A percentile compares a stretch with the other conserved stretches of the same genome.
Conservation (phyloP, 2,329 filamentous ascomycete genomes). For the Venturia oleaginea region DNA sequence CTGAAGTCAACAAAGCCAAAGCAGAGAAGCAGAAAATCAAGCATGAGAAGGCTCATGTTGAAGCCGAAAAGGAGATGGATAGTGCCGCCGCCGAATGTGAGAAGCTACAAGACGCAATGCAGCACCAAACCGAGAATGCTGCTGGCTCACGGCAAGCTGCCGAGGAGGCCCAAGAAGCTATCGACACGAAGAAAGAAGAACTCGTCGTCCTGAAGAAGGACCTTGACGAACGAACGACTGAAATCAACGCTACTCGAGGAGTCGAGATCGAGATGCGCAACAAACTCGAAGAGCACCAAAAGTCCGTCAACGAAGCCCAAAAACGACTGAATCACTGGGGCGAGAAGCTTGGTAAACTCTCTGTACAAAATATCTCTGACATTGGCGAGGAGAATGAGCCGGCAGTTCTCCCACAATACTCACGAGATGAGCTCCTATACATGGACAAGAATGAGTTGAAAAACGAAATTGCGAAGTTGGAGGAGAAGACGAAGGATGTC, state of each 20-base stretch:
- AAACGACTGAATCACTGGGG: slow-evolving; percentile 78
- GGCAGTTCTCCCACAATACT: slow-evolving; percentile 61
- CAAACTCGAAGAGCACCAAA: slow-evolving; percentile 93
- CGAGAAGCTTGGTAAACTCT: slow-evolving; percentile 78
- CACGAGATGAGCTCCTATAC: slow-evolving; percentile 56
- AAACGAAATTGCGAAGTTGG: slow-evolving; percentile 54
- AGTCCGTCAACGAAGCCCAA: slow-evolving; percentile 76
- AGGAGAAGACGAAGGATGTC: slow-evolving; percentile 73
- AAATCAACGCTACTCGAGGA: slow-evolving; percentile 81
- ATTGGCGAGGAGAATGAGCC: slow-evolving; percentile 43
- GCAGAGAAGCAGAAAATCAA: slow-evolving; percentile 87
- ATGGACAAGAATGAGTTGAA: slow-evolving; percentile 56
- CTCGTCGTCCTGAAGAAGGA: slow-evolving; percentile 72
- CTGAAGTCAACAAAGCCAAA: slow-evolving; percentile 83
- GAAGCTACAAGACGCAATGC: slow-evolving; percentile 67
- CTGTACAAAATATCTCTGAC: slow-evolving; percentile 63
- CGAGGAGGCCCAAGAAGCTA: slow-evolving; percentile 69
- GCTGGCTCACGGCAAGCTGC: slow-evolving; percentile 63
- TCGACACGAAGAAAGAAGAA: slow-evolving; percentile 72
- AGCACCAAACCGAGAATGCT: slow-evolving; percentile 65
- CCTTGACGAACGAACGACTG: slow-evolving; percentile 74
- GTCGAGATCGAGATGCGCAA: slow-evolving; percentile 97
- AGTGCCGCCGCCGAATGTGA: slow-evolving; percentile 64
- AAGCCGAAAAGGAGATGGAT: slow-evolving; percentile 71
- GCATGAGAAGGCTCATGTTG: slow-evolving; percentile 71